Evolutionary conservation across 345 rosid species (phyloP).

Genomic region (Erysimum cheiranthoides): DNA sequence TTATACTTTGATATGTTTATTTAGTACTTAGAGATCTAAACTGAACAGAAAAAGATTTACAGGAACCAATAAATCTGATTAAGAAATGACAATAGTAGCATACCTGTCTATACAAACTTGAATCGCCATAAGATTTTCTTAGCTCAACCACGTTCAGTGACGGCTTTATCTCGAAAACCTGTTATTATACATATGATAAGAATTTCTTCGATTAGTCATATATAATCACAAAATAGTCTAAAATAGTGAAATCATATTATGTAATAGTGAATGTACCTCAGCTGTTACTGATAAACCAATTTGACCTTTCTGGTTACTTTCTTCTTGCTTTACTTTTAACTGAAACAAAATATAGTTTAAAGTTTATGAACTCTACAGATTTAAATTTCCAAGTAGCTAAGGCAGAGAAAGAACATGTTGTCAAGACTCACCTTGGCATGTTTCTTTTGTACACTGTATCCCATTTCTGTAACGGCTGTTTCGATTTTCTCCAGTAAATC

Average conservation of each 20-base stretch:
- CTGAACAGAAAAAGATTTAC: neutral
- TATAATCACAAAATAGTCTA: slow-evolving; percentile 9
- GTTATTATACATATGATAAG: slow-evolving; percentile 6
- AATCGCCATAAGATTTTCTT: slow-evolving; percentile 82
- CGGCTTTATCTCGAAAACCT: slow-evolving; percentile 89
- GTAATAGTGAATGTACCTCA: slow-evolving; percentile 60
- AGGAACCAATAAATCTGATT: neutral
- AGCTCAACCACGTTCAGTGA: slow-evolving; percentile 83
- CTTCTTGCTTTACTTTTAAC: slow-evolving; percentile 79
- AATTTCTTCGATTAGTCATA: slow-evolving; percentile 10
- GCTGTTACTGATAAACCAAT: slow-evolving; percentile 71
- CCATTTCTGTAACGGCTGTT: slow-evolving; percentile 72
- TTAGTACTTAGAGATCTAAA: neutral
- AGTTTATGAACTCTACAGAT: neutral
- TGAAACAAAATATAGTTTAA: slow-evolving; percentile 17
- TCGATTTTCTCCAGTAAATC: slow-evolving; percentile 83
- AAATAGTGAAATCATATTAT: neutral
- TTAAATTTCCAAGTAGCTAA: neutral
- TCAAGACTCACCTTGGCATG: slow-evolving; percentile 69
- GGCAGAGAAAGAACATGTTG: slow-evolving; percentile 1
- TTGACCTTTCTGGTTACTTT: slow-evolving; percentile 54
- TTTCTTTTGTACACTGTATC: slow-evolving; percentile 80
- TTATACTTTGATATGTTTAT: neutral
- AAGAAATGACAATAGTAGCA: neutral
- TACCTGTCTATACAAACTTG: slow-evolving; percentile 82